Base-by-base conservation (phyloP, 768 basidiomycete species). In the Termitomyces heimii region DNA sequence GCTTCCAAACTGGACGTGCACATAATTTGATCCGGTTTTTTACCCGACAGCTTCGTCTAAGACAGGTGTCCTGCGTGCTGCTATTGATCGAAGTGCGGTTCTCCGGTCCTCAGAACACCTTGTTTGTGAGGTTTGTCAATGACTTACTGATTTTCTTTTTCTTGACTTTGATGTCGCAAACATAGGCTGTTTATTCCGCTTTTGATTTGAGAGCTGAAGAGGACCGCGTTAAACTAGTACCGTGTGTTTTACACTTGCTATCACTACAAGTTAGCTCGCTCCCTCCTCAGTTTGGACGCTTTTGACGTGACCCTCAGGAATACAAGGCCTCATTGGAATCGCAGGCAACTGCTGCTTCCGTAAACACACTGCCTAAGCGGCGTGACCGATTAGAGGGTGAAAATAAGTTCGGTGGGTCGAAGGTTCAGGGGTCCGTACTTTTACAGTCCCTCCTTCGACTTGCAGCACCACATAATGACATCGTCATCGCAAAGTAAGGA, bases 351-450 rank as follows among this genome's bases (percentile, higher is more conserved):
- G 29, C 55, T 32, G 20, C 7, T 20, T 31, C 56, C 10, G 44
- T 22, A 5, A 28, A 52, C 37, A 16, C 29, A 18, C 44, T 18
- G 12, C 22, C 44, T 55, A 57, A 60, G 58, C 49, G 56, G 42
- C 55, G 46, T 60, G 43, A 61, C 39, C 65, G 61, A 51, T 63
- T 64, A 40, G 53, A 44, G n/a, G 37, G 53, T 28, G 35, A 32
- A 61, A 66, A 63, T 54, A 73, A 75, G 55, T 73, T 75, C 1
- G 66, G 83, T 42, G 86, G 85, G 65, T 84, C 87, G 7, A 89
- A 83, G 63, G 81, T 88, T 13, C 92, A 94, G 67, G 96, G 96
- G 1, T 89, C 91, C 3, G 70, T 98, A 18, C 71, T 99, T 13
- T 71, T 98, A 2, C 94, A 98, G 70, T 85, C 89, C 3, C 73